Conservation (phyloP, 768 basidiomycete species). For the Lactifluus subvellereus region DNA sequence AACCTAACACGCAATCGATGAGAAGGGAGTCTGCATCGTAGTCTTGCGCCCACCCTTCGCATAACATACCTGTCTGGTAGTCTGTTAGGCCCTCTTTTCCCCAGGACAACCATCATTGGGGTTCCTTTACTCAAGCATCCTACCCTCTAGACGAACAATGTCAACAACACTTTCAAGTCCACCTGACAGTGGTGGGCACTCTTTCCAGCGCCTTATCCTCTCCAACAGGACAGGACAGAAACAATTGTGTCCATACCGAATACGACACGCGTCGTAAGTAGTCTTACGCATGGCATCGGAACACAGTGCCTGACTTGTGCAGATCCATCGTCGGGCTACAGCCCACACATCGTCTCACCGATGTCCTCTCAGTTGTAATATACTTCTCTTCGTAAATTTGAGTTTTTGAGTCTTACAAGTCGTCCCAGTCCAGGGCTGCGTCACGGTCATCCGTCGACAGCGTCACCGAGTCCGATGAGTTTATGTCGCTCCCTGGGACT, state of each 20-base stretch:
- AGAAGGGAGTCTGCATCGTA: neutral
- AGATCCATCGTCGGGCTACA: conserved; percentile 4
- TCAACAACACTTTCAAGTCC: neutral
- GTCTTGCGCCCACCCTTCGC: neutral
- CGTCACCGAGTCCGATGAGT: conserved; percentile 9
- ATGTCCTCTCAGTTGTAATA: neutral
- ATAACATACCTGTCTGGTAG: neutral
- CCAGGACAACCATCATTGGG: neutral
- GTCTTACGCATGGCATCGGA: neutral
- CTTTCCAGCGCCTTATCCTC: neutral
- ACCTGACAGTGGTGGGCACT: neutral
- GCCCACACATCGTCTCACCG: neutral
- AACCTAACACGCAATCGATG: neutral
- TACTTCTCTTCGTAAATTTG: neutral
- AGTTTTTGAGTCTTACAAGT: neutral
- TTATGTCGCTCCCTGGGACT: conserved; percentile 12
- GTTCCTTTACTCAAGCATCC: neutral
- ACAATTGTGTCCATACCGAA: neutral
- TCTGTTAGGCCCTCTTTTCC: neutral
- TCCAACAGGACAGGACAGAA: neutral
- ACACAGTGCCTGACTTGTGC: neutral
- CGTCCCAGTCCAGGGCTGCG: neutral
- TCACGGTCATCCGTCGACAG: neutral
- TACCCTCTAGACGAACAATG: neutral
- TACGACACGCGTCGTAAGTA: neutral